These are phyloP conservation scores for Leptomonas pyrrhocoris DNA, from an alignment of 208 protist species.

Conservation along the genomic window DNA sequence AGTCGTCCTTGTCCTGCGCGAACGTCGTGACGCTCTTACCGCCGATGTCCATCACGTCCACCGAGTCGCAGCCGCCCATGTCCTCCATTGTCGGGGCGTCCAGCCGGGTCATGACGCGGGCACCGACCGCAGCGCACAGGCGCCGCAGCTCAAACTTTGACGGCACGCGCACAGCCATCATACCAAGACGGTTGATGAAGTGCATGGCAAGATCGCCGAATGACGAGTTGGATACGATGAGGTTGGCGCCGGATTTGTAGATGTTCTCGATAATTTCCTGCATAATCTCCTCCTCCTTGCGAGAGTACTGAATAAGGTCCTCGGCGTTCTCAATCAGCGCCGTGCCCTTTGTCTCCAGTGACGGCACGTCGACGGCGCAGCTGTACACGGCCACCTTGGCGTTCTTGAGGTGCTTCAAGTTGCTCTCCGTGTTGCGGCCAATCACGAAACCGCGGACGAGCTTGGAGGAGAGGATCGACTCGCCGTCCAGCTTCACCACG, in stretches of 20 bases:
- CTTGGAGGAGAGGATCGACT: conserved; percentile 91
- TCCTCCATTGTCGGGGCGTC: conserved; percentile 94
- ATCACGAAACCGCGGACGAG: conserved; percentile 99
- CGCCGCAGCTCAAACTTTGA: conserved; percentile 99
- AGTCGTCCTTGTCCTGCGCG: conserved; percentile 92
- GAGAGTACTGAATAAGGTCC: conserved; percentile 96
- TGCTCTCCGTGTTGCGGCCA: conserved; percentile 91
- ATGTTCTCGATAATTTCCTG: conserved; percentile 97
- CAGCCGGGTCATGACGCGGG: conserved; percentile 93
- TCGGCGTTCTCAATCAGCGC: conserved; percentile 98
- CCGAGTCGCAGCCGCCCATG: conserved; percentile 94
- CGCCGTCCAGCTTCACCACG: conserved; percentile 98
- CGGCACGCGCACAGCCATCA: conserved; percentile 98
- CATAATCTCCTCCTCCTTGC: conserved; percentile 98
- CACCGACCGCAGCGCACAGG: conserved; percentile 96
- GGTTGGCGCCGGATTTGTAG: conserved; percentile 96
- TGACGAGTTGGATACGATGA: conserved; percentile 97
- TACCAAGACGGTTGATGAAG: conserved; percentile 97
- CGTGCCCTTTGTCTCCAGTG: conserved; percentile 98
- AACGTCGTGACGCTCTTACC: conserved; percentile 96
- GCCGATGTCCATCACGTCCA: conserved; percentile 97
- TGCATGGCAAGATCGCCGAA: conserved; percentile 99
- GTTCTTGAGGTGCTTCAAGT: conserved; percentile 92
- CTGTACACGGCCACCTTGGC: conserved; percentile 99
- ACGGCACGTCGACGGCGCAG: conserved; percentile 96